Conservation (phyloP, 2,329 filamentous ascomycete species). For the Fusarium cicatricum region DNA sequence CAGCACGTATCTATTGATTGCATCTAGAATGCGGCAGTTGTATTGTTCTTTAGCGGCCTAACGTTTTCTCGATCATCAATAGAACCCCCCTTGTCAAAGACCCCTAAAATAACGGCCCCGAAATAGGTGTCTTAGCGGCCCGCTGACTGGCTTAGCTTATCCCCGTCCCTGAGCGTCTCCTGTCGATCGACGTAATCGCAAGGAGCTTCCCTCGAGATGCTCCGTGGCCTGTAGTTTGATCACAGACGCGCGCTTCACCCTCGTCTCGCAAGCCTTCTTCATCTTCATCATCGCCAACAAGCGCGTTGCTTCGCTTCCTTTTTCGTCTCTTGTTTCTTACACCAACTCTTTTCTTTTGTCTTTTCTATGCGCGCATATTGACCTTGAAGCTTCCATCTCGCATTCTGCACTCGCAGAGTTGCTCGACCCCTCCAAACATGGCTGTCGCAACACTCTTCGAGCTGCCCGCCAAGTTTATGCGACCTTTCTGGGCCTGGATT, state of each 20-base stretch:
- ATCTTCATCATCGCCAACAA: constrained; percentile 1
- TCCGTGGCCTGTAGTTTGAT: constrained; percentile 27
- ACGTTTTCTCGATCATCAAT: no score
- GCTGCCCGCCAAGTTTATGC: constrained; percentile 47
- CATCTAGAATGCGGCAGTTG: no score
- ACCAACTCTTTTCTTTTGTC: background rate
- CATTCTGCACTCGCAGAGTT: constrained; percentile 16
- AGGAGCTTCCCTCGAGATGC: constrained; percentile 25
- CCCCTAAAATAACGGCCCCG: background rate
- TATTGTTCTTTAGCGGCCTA: no score
- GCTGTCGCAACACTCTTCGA: constrained; percentile 35
- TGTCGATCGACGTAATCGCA: constrained; percentile 37
- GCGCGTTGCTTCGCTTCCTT: constrained; percentile 1
- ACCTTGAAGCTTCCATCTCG: background rate
- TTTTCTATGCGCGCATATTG: constrained; percentile 11
- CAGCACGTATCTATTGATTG: no score
- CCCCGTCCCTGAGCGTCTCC: constrained; percentile 14
- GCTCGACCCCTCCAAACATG: constrained; percentile 19
- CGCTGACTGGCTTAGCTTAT: constrained; percentile 15
- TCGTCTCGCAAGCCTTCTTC: constrained; percentile 12
- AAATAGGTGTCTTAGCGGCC: constrained; percentile 10
- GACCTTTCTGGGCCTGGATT: constrained; percentile 47
- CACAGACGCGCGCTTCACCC: constrained; percentile 1
- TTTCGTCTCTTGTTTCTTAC: background rate
- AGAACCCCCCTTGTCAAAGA: background rate